These are phyloP conservation scores for Gossypium davidsonii DNA, from an alignment of 441 rosid species.

Conservation along the genomic window DNA sequence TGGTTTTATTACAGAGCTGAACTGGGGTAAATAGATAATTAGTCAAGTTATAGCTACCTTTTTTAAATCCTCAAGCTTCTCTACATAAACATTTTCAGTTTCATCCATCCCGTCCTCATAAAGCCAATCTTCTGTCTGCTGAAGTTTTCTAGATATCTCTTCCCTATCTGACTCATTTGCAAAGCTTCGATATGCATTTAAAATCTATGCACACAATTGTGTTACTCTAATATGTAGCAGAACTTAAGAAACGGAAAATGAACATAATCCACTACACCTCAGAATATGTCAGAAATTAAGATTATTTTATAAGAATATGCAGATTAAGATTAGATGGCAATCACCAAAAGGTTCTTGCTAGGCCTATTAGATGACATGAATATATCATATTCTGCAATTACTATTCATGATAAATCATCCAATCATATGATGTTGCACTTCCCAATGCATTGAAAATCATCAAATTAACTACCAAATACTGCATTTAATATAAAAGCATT, in stretches of 20 bases:
- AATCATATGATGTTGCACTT: not conserved
- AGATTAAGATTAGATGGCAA: not conserved
- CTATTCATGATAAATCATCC: not conserved
- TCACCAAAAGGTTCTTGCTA: not conserved
- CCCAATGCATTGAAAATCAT: not conserved
- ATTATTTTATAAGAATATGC: not conserved
- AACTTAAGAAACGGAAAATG: not conserved
- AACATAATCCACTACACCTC: not conserved
- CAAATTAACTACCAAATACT: not conserved
- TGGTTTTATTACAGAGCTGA: not conserved
- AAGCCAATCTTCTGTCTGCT: conserved; percentile 65
- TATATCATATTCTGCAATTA: not conserved
- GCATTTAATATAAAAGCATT: not conserved
- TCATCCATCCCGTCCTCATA: conserved; percentile 70
- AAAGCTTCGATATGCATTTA: conserved; percentile 43
- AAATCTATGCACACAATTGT: conserved; percentile 32
- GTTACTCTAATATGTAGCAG: conserved; percentile 5
- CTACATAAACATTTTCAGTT: conserved; percentile 45
- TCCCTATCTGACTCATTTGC: conserved; percentile 51
- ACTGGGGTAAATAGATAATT: not conserved
- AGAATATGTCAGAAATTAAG: not conserved
- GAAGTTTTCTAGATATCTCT: conserved; percentile 47
- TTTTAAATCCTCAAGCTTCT: conserved; percentile 47
- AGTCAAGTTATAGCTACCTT: conserved; percentile 30
- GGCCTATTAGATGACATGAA: not conserved